Conservation (phyloP, 768 basidiomycete genomes). For the Naganishia onofrii region DNA sequence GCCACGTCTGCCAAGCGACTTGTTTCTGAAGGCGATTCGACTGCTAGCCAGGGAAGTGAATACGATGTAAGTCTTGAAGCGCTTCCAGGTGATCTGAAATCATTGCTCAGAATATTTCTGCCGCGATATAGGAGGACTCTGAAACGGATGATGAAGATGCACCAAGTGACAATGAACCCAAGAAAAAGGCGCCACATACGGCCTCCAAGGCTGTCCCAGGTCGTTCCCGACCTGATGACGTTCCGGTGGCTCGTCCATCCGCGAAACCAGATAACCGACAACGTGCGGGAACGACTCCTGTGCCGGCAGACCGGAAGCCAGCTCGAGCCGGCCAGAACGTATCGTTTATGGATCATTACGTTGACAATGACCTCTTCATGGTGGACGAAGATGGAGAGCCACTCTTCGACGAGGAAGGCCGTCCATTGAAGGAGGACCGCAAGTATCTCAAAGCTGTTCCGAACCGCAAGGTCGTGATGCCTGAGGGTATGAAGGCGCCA, state of each 20-base stretch:
- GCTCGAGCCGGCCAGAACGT: neutral
- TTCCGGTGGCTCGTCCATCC: slow-evolving; percentile 1
- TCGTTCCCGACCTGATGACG: neutral
- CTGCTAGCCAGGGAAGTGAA: neutral
- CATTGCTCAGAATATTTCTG: neutral
- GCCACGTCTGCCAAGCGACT: neutral
- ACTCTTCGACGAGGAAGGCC: slow-evolving; percentile 3
- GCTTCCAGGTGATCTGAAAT: neutral
- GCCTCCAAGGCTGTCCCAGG: neutral
- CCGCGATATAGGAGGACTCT: neutral
- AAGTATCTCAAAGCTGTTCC: slow-evolving; percentile 6
- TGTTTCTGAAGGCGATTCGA: slow-evolving; percentile 2
- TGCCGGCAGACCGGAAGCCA: neutral
- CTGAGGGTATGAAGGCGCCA: neutral
- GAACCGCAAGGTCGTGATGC: neutral
- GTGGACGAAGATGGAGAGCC: slow-evolving; percentile 27
- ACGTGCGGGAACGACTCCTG: neutral
- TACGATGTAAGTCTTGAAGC: neutral
- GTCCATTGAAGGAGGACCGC: slow-evolving; percentile 6
- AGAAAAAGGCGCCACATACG: neutral
- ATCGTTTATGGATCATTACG: slow-evolving; percentile 4
- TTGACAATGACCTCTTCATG: slow-evolving; percentile 25
- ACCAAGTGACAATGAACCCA: too few relatives aligned
- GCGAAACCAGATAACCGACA: neutral
- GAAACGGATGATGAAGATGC: neutral